phyloP scores from a whole-genome alignment of 2,329 filamentous ascomycete genomes.

The Phialophora chinensis region DNA sequence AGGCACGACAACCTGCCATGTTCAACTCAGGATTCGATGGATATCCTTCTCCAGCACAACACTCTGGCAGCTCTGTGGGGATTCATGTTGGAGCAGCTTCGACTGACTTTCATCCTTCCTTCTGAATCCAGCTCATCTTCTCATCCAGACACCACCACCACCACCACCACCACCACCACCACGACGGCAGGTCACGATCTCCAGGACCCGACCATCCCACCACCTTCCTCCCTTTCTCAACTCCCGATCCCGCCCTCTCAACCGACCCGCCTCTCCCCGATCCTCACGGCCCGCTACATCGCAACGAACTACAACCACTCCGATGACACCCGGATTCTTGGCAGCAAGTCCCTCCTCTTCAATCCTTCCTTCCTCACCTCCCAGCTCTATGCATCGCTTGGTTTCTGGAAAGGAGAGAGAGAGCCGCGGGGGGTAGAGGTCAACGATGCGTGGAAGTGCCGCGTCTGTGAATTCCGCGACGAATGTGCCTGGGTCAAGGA shows the following conservation, averaged over 20 bases:
- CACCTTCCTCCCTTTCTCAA: conserved; percentile 42
- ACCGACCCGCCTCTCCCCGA: conserved; percentile 51
- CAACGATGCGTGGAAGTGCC: conserved; percentile 88
- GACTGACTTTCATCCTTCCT: conserved; percentile 54
- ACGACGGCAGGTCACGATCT: background rate
- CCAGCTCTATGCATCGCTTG: conserved; percentile 73
- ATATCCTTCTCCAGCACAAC: conserved; percentile 63
- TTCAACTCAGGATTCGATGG: conserved; percentile 51
- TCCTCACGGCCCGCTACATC: conserved; percentile 53
- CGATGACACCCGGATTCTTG: conserved; percentile 48
- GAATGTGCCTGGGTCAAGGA: conserved; percentile 77
- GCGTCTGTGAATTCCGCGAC: conserved; percentile 80
- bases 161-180: too few relatives aligned
- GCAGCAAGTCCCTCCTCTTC: conserved; percentile 68
- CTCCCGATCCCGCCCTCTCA: conserved; percentile 46
- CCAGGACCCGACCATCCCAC: conserved; percentile 26
- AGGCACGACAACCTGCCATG: conserved; percentile 32
- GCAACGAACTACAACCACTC: conserved; percentile 43
- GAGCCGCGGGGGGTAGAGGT: conserved; percentile 75
- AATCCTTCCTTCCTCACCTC: conserved; percentile 66
- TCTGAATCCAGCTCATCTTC: conserved; percentile 34
- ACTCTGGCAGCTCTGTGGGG: conserved; percentile 65
- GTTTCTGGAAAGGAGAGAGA: conserved; percentile 86
- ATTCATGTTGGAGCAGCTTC: conserved; percentile 67
- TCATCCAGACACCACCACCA: conserved; percentile 41